A percentile compares a stretch with the other conserved stretches of the same genome.
Evolutionary conservation across 2,329 filamentous ascomycete genomes (phyloP).

Genomic region (Penicillium capsulatum): DNA sequence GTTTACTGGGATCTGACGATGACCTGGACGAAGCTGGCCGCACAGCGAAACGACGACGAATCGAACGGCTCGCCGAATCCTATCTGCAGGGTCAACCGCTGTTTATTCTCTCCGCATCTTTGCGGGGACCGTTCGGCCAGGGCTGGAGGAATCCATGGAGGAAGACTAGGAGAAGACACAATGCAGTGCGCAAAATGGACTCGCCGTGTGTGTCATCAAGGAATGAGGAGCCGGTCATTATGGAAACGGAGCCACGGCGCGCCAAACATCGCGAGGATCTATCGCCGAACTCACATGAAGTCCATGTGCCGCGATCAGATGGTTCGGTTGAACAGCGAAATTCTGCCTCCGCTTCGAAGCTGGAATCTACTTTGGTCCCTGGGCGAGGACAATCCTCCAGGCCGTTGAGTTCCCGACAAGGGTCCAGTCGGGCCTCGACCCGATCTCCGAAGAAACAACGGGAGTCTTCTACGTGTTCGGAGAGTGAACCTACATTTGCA

Average conservation of each 20-base stretch:
- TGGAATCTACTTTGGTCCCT: background rate
- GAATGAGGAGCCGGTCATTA: conserved; percentile 16
- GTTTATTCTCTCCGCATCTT: conserved; percentile 45
- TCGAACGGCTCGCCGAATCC: conserved; percentile 40
- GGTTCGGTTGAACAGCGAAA: no score
- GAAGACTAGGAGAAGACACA: conserved; percentile 20
- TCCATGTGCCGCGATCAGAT: no score
- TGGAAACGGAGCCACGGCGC: conserved; percentile 27
- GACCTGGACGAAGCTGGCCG: conserved; percentile 32
- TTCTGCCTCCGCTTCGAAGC: no score
- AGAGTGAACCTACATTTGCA: conserved; percentile 5
- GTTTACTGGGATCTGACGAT: conserved; percentile 38
- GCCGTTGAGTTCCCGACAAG: no score
- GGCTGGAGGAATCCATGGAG: conserved; percentile 48
- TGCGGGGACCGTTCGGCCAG: conserved; percentile 44
- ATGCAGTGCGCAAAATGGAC: background rate
- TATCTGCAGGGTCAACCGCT: conserved; percentile 43
- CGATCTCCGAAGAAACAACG: conserved; percentile 5
- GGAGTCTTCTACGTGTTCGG: background rate
- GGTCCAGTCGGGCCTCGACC: background rate
- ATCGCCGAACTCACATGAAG: background rate
- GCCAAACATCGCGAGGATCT: conserved; percentile 19
- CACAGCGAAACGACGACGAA: conserved; percentile 39
- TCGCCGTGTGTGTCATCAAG: background rate
- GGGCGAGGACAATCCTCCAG: no score